These are phyloP conservation scores for Gardenia jasminoides DNA, from an alignment of 257 asterid genomes.

Conservation along the genomic window DNA sequence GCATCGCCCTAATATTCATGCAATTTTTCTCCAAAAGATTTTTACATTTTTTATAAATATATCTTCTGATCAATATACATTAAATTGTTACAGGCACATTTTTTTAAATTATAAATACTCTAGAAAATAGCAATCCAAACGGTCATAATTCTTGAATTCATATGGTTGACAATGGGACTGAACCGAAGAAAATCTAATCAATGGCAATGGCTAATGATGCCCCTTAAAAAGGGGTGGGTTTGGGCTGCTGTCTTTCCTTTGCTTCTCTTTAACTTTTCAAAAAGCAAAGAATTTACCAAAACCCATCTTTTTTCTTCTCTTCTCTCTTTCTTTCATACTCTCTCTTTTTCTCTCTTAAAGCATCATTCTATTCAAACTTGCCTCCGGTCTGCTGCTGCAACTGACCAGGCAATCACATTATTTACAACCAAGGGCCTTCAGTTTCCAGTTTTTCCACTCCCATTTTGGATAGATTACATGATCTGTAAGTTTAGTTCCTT, in stretches of 20 bases:
- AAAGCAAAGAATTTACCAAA: not conserved
- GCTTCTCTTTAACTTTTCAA: slow-evolving; percentile 4
- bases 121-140: no score
- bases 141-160: no score
- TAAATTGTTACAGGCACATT: no score
- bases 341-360: slow-evolving; percentile 1
- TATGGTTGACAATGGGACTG: no score
- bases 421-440: slow-evolving; percentile 13
- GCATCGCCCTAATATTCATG: no score
- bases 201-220: no score
- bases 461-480: slow-evolving; percentile 31
- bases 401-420: slow-evolving; percentile 23
- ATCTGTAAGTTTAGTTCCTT: slow-evolving; percentile 34
- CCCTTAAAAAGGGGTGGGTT: not conserved
- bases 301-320: not conserved
- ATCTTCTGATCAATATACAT: no score
- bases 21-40: no score
- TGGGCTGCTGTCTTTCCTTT: not conserved
- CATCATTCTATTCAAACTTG: slow-evolving; percentile 20
- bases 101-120: no score
- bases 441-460: slow-evolving; percentile 1
- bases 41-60: no score
- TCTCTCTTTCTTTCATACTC: not conserved
- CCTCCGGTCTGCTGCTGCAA: slow-evolving; percentile 27
- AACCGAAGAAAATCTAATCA: no score